phyloP scores from a whole-genome alignment of 2,329 filamentous ascomycete genomes.

The Botrytis deweyae region DNA sequence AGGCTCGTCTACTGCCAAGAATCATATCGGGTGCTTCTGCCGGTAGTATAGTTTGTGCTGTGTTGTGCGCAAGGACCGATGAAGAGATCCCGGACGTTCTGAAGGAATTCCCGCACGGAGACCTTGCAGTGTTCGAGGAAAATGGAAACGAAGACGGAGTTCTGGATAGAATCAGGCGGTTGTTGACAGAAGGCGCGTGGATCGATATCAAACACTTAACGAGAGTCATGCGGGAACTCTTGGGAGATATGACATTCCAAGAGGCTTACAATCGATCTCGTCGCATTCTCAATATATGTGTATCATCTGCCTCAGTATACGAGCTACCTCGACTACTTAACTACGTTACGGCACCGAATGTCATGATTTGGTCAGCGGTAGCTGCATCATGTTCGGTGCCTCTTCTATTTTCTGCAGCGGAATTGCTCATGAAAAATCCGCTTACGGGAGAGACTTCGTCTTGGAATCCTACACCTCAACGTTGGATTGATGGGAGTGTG shows the following conservation, averaged over 20 bases:
- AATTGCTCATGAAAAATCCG: slow-evolving; percentile 81
- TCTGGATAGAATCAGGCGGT: slow-evolving; percentile 65
- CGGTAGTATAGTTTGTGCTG: slow-evolving; percentile 66
- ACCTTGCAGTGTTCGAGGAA: slow-evolving; percentile 63
- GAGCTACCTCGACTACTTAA: slow-evolving; percentile 86
- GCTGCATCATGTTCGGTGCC: slow-evolving; percentile 95
- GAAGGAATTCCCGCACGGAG: slow-evolving; percentile 58
- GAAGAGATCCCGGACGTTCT: slow-evolving; percentile 60
- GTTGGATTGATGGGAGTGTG: slow-evolving; percentile 92
- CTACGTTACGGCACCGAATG: slow-evolving; percentile 89
- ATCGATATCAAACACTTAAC: slow-evolving; percentile 82
- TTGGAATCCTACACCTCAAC: slow-evolving; percentile 83
- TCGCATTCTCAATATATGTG: slow-evolving; percentile 88
- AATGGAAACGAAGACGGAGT: slow-evolving; percentile 60
- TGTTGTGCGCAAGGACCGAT: slow-evolving; percentile 63
- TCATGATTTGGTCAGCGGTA: slow-evolving; percentile 94
- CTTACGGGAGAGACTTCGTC: slow-evolving; percentile 72
- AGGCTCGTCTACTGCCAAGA: slow-evolving; percentile 60
- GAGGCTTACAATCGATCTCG: slow-evolving; percentile 95
- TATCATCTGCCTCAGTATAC: slow-evolving; percentile 83
- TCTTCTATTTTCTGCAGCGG: slow-evolving; percentile 76
- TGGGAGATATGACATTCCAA: slow-evolving; percentile 91
- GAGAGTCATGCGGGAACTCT: slow-evolving; percentile 74
- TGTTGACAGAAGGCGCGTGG: slow-evolving; percentile 79
- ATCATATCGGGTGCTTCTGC: slow-evolving; percentile 69